Evolutionary conservation across 257 asterid genomes (phyloP), one percentile per base, ranked within the genome.

Genomic region (Avicennia marina): DNA sequence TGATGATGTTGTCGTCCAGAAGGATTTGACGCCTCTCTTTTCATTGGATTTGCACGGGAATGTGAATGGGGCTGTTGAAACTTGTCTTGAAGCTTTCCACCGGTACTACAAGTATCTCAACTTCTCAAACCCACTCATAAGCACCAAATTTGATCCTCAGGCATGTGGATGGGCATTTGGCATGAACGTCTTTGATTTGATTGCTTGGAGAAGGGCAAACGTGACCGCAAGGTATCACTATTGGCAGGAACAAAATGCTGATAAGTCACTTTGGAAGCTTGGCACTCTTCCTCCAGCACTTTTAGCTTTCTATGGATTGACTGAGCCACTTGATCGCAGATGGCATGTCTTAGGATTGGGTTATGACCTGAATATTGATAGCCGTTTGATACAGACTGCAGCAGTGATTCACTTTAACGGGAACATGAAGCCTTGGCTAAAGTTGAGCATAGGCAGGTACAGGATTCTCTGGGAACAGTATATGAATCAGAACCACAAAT

Each of bases 101-200:
- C 75, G 89, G 54, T 83, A 72, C 69, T 83, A 78, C 72, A 74
- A 72, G 65, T 86, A 86, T 60, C 83, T 86, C 24, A 86, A 86
- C 54, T 86, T 86, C 67, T 83, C 87, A 7, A 86, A 76, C 70
- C 87, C 83, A 3, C 74, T 80, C 27, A 83, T 86, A 56, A 73
- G 87, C 73, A 62, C 83, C 21, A 86, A 83, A 64, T 73, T 82
- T 6, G 95, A 86, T 58, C 95, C 95, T 9, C 95, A 83, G 63
- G 75, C 89, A 18, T 82, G 91, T 70, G 91, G 86, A 21, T 85
- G 91, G 91, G 95, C 91, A 2, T 80, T 85, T 59, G 95, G 95
- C 10, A 74, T 86, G 93, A 83, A 80, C 36, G 72, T 86, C 18
- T 86, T 86, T 25, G 89, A 86, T 60, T 60, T 86, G 76, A 78